Evolutionary conservation across 306 rosid genomes (phyloP).

Genomic region (Lathyrus sativus): DNA sequence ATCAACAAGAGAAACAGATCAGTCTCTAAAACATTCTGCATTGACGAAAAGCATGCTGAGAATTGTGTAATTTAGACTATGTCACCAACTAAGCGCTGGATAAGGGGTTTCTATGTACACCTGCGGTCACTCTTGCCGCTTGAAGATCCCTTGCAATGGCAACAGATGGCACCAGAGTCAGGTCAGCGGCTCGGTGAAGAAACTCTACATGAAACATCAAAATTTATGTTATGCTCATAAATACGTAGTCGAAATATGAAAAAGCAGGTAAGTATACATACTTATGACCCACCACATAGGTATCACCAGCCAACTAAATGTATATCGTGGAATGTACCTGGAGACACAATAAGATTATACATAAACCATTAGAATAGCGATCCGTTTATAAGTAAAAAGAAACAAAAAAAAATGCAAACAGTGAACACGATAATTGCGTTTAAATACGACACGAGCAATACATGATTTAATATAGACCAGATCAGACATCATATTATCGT

Average conservation of each 20-base stretch:
- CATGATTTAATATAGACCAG: conserved; percentile 20
- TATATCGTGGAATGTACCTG: conserved; percentile 97
- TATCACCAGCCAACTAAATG: conserved; percentile 97
- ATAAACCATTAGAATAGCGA: conserved; percentile 1
- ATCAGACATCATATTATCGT: conserved; percentile 11
- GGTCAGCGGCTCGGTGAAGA: conserved; percentile 95
- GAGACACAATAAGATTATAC: conserved; percentile 35
- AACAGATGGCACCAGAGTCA: conserved; percentile 94
- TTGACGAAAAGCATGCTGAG: not conserved
- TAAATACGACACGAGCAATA: conserved; percentile 13
- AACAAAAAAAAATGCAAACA: not conserved
- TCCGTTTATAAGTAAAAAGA: not conserved
- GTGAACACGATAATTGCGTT: not conserved
- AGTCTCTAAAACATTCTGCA: conserved; percentile 16
- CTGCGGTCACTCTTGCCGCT: conserved; percentile 78
- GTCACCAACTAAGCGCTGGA: conserved; percentile 10
- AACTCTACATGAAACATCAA: conserved; percentile 61
- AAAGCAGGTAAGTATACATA: conserved; percentile 43
- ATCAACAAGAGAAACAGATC: conserved; percentile 38
- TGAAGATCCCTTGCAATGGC: conserved; percentile 84
- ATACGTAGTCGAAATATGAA: conserved; percentile 12
- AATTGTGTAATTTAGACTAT: conserved; percentile 1
- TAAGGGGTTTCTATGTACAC: conserved; percentile 49
- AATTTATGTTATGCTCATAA: conserved; percentile 29
- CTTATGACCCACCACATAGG: conserved; percentile 99